A percentile compares a stretch with the other conserved stretches of the same genome.
Evolutionary conservation across 257 asterid genomes (phyloP).

Genomic region (Salvia rosmarinus): DNA sequence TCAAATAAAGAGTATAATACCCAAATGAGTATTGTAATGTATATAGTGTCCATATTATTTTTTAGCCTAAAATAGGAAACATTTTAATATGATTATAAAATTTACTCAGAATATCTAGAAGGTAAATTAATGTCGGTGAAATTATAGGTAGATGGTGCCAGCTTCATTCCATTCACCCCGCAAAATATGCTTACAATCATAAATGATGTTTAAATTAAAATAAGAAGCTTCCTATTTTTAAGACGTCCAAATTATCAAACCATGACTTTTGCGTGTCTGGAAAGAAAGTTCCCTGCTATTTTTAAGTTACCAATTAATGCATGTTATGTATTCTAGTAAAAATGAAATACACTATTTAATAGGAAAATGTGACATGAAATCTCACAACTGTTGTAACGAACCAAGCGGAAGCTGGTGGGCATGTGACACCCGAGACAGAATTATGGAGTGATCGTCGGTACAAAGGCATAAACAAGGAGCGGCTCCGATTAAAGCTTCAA

Average conservation of each 20-base stretch:
- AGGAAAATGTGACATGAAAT: too few species aligned
- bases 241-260: background rate
- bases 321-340: too few species aligned
- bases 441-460: too few species aligned
- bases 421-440: too few species aligned
- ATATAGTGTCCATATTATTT: background rate
- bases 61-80: background rate
- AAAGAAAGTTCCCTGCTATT: background rate
- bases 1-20: too few species aligned
- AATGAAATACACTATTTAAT: too few species aligned
- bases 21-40: too few species aligned
- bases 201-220: constrained; percentile 30
- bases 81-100: background rate
- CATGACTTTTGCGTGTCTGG: background rate
- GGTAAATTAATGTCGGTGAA: constrained; percentile 7
- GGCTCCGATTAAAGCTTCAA: too few species aligned
- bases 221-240: background rate
- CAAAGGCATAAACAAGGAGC: too few species aligned
- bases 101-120: background rate
- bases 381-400: too few species aligned
- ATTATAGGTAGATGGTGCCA: constrained; percentile 1
- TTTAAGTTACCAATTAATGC: too few species aligned
- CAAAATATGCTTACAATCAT: constrained; percentile 10
- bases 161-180: constrained; percentile 15
- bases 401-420: too few species aligned